Base-by-base conservation (phyloP, 352 stramenopile species). In the Phytophthora citrophthora region DNA sequence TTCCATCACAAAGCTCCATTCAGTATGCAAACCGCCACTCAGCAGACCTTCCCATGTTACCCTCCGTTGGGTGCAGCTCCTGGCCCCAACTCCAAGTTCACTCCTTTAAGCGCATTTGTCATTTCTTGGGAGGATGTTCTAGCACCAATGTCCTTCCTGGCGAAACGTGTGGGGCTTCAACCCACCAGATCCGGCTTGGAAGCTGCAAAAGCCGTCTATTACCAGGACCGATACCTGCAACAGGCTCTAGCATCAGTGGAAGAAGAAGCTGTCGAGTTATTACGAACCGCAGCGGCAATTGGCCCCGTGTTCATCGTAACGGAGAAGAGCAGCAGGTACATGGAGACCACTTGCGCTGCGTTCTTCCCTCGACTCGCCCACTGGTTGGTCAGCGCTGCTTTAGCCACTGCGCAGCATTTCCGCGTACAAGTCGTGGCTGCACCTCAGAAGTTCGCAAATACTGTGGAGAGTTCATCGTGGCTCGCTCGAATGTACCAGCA, bases 91-190 rank as follows among this genome's bases (percentile, higher is more conserved):
- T 8, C 43, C 18, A 66, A 48, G 11, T 2, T 13, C 41, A 29
- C n/a, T 12, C 16, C 23, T 2, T 63, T 59, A 36, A 57, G 29
- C 18, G 74, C 58, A 13, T 68, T 90, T 47, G 72, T 87, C 43
- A 62, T 90, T 39, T 69, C 74, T 31, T 90, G 78, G 78, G 81
- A 90, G 52, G 75, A 90, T 58, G 78, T 88, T 6, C 52, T 90
- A 5, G 68, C 70, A 12, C 81, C 81, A 15, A 73, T 81, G 57
- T 63, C 78, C 27, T 69, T 78, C 31, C 67, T 90, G 31, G 55
- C 57, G 7, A 46, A 72, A 10, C 78, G 77, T 8, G 34, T 83
- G n/a, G 76, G 78, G 3, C 68, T 90, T 5, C 58, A 76, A 27
- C 44, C 76, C 10, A 77, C 76, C 7, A 66, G 64, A 24, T 46